Evolutionary conservation across 2,329 filamentous ascomycete species (phyloP).

Genomic region (Periglandula ipomoeae): DNA sequence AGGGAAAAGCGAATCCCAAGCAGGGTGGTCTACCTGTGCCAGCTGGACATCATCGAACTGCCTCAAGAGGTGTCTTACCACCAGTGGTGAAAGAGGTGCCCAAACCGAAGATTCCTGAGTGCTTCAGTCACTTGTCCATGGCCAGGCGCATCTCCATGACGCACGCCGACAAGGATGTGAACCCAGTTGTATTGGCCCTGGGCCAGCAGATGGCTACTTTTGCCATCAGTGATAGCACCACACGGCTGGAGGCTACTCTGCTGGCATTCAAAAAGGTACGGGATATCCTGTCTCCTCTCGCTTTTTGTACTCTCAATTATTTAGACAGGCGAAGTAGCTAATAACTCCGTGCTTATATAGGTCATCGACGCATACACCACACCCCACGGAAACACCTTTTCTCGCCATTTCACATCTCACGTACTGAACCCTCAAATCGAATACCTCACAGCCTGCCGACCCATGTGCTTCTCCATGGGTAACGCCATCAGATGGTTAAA

Average conservation of each 20-base stretch:
- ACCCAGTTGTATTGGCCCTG: conserved; percentile 74
- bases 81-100: conserved; percentile 36
- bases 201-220: conserved; percentile 89
- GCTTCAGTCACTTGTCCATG: conserved; percentile 75
- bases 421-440: conserved; percentile 91
- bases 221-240: conserved; percentile 79
- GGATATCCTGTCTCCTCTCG: not conserved
- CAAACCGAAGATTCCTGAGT: conserved; percentile 56
- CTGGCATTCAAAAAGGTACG: conserved; percentile 77
- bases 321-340: too few species aligned
- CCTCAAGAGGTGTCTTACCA: conserved; percentile 21
- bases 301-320: not conserved
- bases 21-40: conserved; percentile 29
- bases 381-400: conserved; percentile 72
- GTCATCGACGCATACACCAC: conserved; percentile 92
- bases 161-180: conserved; percentile 65
- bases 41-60: conserved; percentile 26
- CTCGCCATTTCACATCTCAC: conserved; percentile 84
- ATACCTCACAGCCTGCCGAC: conserved; percentile 86
- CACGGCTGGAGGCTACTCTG: conserved; percentile 77
- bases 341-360: conserved; percentile 30
- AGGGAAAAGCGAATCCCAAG: conserved; percentile 39
- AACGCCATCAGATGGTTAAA: conserved; percentile 95
- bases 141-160: conserved; percentile 45
- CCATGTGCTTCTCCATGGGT: conserved; percentile 92